These are phyloP conservation scores for Jackrogersella multiformis DNA, from an alignment of 495 filamentous ascomycete species.

Conservation along the genomic window DNA sequence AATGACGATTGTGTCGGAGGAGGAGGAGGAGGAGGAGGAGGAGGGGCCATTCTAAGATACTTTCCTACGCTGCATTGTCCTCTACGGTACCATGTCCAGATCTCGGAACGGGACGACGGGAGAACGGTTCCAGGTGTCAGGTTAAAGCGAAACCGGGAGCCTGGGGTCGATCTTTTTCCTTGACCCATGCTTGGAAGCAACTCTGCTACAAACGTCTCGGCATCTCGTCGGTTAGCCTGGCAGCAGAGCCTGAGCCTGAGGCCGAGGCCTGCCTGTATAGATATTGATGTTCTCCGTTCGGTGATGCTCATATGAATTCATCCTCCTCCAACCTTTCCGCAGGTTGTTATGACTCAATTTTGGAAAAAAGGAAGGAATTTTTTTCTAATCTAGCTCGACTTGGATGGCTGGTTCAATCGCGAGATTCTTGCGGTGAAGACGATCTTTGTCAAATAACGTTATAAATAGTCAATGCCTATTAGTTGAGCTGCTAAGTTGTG, in stretches of 20 bases:
- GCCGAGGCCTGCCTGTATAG: background rate
- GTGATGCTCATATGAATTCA: constrained; percentile 9
- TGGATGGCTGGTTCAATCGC: constrained; percentile 35
- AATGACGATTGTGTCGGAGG: constrained; percentile 8
- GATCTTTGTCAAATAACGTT: constrained; percentile 41
- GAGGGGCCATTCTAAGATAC: constrained; percentile 18
- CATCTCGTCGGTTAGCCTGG: constrained; percentile 23
- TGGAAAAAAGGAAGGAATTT: background rate
- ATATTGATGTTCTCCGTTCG: constrained; percentile 24
- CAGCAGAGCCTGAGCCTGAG: background rate
- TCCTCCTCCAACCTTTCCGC: constrained; percentile 9
- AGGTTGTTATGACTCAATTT: constrained; percentile 13
- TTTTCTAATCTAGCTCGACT: constrained; percentile 23
- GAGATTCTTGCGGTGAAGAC: constrained; percentile 47
- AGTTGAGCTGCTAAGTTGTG: constrained; percentile 33
- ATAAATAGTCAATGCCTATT: constrained; percentile 39
- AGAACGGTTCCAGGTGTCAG: constrained; percentile 36
- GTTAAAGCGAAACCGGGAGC: constrained; percentile 46
- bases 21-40: too few relatives aligned
- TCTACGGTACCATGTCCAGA: constrained; percentile 41
- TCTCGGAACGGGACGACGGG: constrained; percentile 45
- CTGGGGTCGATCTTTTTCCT: constrained; percentile 46
- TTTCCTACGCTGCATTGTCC: constrained; percentile 11
- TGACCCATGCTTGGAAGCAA: constrained; percentile 38
- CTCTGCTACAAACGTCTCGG: constrained; percentile 37